Conservation (phyloP, 345 rosid genomes). For the Citrus trifoliata region DNA sequence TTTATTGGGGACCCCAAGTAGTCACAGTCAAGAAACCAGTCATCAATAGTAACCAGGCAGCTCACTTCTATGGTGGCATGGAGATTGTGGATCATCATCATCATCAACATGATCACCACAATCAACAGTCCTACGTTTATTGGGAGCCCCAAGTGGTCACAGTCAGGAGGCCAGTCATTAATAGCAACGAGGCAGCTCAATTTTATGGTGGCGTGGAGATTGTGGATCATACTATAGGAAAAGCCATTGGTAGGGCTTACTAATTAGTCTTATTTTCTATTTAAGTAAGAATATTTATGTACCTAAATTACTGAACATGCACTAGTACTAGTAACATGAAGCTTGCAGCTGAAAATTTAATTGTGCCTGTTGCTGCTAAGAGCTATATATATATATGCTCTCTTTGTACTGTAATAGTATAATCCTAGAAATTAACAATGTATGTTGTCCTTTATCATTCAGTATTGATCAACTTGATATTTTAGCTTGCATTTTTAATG, state of each 20-base stretch:
- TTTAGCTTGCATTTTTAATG: no score
- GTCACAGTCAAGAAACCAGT: neutral
- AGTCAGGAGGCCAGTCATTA: no score
- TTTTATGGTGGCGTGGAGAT: neutral
- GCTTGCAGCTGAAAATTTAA: neutral
- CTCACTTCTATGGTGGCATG: neutral
- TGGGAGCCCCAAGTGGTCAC: no score
- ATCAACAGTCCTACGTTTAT: no score
- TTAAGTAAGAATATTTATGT: neutral
- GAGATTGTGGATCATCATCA: neutral
- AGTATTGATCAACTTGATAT: no score
- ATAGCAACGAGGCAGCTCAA: slow-evolving; percentile 1
- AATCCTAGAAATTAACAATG: no score
- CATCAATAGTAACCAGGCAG: neutral
- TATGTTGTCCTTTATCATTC: no score
- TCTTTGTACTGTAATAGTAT: no score
- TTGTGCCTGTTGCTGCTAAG: neutral
- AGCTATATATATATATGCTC: no score
- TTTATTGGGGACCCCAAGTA: no score
- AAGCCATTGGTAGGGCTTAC: neutral
- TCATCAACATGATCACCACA: no score
- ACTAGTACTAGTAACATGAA: neutral
- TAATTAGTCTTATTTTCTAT: neutral
- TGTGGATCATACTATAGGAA: neutral
- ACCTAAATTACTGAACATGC: no score